Evolutionary conservation across 108 stramenopile genomes (phyloP).

Genomic region (Cyclotella choctawhatcheeana): DNA sequence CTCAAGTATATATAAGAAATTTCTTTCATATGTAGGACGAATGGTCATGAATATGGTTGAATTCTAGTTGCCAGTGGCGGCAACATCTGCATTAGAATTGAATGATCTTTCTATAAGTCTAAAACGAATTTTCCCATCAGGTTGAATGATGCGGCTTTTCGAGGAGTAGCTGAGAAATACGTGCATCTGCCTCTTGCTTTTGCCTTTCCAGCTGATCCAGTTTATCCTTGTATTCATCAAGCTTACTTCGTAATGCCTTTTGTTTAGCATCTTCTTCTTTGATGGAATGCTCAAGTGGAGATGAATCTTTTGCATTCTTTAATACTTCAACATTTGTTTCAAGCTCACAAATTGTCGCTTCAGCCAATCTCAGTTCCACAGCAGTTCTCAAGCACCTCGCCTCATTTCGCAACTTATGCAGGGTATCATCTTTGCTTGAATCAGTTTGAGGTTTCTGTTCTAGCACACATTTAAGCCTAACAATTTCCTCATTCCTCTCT

Average conservation of each 20-base stretch:
- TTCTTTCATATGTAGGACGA: no score
- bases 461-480: slow-evolving; percentile 18
- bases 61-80: no score
- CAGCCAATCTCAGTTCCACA: background rate
- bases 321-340: slow-evolving; percentile 14
- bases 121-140: no score
- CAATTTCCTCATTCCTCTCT: slow-evolving; percentile 44
- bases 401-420: background rate
- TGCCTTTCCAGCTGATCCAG: background rate
- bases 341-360: background rate
- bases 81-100: no score
- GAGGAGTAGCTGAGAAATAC: background rate
- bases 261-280: slow-evolving; percentile 10
- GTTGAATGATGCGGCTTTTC: no score
- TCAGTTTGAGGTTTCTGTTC: slow-evolving; percentile 5
- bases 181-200: slow-evolving; percentile 3
- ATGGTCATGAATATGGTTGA: no score
- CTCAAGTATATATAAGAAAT: no score
- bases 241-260: background rate
- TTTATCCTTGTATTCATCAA: slow-evolving; percentile 8
- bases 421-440: background rate
- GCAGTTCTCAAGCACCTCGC: background rate
- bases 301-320: background rate
- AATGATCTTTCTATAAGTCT: no score
- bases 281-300: background rate